Percentiles rank a stretch among this genome's conserved stretches.
These are phyloP conservation scores for Tubosaeta sp. DNA, from an alignment of 768 basidiomycete species.

Conservation along the genomic window DNA sequence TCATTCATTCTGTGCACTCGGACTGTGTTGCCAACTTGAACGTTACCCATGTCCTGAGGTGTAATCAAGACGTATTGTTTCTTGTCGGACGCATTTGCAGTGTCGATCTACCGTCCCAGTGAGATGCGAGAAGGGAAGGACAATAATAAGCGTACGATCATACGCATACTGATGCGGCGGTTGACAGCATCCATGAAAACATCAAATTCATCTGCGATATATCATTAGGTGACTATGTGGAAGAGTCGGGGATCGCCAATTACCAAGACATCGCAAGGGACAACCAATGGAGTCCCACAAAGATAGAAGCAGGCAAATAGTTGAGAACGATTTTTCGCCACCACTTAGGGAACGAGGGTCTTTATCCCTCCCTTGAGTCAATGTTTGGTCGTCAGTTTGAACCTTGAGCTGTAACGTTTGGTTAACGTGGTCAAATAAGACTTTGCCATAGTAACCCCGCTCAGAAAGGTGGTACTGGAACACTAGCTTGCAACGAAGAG, in stretches of 20 bases:
- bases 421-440: slow-evolving; percentile 75
- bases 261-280: slow-evolving; percentile 88
- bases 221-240: slow-evolving; percentile 9
- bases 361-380: slow-evolving; percentile 68
- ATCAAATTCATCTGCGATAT: slow-evolving; percentile 81
- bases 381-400: slow-evolving; percentile 76
- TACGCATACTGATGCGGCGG: slow-evolving; percentile 88
- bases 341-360: slow-evolving; percentile 86
- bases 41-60: slow-evolving; percentile 86
- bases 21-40: slow-evolving; percentile 63
- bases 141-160: slow-evolving; percentile 61
- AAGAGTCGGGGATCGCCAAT: slow-evolving; percentile 13
- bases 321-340: slow-evolving; percentile 96
- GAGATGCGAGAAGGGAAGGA: slow-evolving; percentile 1
- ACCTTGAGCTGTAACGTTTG: slow-evolving; percentile 69
- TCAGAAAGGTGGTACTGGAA: slow-evolving; percentile 80
- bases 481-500: slow-evolving; percentile 78
- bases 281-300: slow-evolving; percentile 96
- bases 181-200: slow-evolving; percentile 97
- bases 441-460: slow-evolving; percentile 87
- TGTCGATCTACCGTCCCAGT: slow-evolving; percentile 61
- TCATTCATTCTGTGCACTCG: slow-evolving; percentile 75
- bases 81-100: slow-evolving; percentile 79
- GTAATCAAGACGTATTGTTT: slow-evolving; percentile 96
- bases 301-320: slow-evolving; percentile 88